Conservation (phyloP, 192 early-diverging fungal species). For the Coemansia sp. region DNA sequence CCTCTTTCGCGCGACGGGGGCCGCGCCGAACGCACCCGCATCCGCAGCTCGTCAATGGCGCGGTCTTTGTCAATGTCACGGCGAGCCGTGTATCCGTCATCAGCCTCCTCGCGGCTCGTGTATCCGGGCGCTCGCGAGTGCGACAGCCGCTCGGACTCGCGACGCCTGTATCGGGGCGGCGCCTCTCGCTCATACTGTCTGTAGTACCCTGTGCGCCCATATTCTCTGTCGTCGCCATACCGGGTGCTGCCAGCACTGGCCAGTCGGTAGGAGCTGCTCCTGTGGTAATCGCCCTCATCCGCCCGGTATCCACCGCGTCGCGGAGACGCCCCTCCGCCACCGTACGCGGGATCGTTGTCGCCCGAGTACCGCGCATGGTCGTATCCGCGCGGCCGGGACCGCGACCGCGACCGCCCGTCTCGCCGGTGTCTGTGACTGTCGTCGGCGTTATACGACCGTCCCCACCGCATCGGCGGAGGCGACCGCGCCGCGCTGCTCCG, state of each 20-base stretch:
- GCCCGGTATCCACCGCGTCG: constrained; percentile 21
- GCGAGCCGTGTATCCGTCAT: constrained; percentile 19
- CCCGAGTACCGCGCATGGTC: constrained; percentile 13
- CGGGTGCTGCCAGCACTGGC: constrained; percentile 19
- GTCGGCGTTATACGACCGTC: constrained; percentile 10
- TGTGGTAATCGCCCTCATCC: constrained; percentile 21
- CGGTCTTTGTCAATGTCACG: constrained; percentile 46
- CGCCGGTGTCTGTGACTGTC: constrained; percentile 7
- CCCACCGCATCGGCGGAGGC: constrained; percentile 12
- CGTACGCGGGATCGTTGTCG: constrained; percentile 7
- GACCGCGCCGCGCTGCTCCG: not conserved
- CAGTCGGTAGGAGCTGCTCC: constrained; percentile 22
- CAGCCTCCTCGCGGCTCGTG: constrained; percentile 14
- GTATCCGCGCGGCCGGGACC: constrained; percentile 21
- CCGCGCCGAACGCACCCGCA: constrained; percentile 29
- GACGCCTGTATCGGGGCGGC: constrained; percentile 28
- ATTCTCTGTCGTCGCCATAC: constrained; percentile 25
- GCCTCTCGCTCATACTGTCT: constrained; percentile 38
- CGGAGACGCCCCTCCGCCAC: constrained; percentile 1
- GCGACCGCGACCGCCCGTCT: constrained; percentile 21
- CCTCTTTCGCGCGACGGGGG: constrained; percentile 16
- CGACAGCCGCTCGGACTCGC: constrained; percentile 31
- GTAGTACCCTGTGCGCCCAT: constrained; percentile 20
- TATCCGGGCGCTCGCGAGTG: constrained; percentile 27
- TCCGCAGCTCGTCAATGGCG: constrained; percentile 48